Percentiles rank a stretch among this genome's conserved stretches.
Conservation (phyloP, 1,284 basidiomycete genomes). For the Coniferiporia sulphurascens region DNA sequence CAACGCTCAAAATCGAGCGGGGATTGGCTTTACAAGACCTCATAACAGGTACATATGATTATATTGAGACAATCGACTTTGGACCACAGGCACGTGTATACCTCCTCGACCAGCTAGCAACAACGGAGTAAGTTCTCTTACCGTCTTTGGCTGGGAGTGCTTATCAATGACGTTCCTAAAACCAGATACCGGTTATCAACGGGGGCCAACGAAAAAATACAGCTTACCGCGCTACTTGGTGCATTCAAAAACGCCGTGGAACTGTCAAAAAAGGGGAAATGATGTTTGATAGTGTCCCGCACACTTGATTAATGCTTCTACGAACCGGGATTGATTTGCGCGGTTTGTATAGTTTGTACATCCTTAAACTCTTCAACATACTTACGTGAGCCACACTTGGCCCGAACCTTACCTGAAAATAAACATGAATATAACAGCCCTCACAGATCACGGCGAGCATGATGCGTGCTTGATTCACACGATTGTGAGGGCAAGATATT, state of each 20-base stretch:
- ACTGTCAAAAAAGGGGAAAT: conserved; percentile 35
- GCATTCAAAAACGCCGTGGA: conserved; percentile 94
- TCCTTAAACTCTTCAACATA: no score
- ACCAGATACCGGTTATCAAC: conserved; percentile 85
- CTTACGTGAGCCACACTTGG: no score
- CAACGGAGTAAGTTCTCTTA: conserved; percentile 69
- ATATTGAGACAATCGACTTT: conserved; percentile 82
- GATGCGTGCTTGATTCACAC: no score
- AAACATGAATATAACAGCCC: no score
- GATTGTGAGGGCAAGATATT: no score
- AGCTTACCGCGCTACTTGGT: conserved; percentile 86
- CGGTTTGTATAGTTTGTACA: no score
- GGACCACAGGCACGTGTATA: conserved; percentile 86
- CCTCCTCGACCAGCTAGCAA: conserved; percentile 86
- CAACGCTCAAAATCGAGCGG: conserved; percentile 82
- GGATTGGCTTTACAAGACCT: conserved; percentile 95
- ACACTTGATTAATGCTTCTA: not conserved
- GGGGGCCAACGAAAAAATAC: conserved; percentile 92
- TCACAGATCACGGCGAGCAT: no score
- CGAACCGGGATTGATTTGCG: not conserved
- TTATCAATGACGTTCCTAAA: not conserved
- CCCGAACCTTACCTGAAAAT: no score
- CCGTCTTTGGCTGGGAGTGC: no score
- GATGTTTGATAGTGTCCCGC: not conserved
- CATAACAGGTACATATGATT: conserved; percentile 91